Percentiles rank a stretch among this genome's conserved stretches.
Conservation (phyloP, 2,329 filamentous ascomycete genomes). For the Seiridium unicorne region DNA sequence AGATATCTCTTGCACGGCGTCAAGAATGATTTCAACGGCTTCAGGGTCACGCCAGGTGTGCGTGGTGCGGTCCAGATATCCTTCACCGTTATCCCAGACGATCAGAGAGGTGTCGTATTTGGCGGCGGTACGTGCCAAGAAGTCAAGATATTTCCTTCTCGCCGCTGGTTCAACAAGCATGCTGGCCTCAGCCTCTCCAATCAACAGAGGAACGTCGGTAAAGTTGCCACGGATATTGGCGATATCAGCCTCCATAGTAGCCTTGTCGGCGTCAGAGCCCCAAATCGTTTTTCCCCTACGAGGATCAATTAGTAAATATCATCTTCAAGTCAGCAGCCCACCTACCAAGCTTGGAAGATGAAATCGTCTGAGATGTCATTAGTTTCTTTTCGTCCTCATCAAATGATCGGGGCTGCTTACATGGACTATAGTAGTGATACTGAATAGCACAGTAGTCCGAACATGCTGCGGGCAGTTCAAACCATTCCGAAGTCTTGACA, state of each 20-base stretch:
- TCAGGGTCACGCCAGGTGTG: conserved; percentile 50
- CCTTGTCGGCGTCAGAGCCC: conserved; percentile 53
- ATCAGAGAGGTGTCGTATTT: conserved; percentile 49
- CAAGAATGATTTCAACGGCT: conserved; percentile 44
- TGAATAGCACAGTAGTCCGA: conserved; percentile 49
- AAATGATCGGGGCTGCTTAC: conserved; percentile 9
- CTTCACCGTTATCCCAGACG: conserved; percentile 59
- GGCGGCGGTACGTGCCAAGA: conserved; percentile 45
- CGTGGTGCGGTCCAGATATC: conserved; percentile 49
- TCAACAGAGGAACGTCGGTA: conserved; percentile 50
- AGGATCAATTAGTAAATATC: neutral
- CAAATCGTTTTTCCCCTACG: conserved; percentile 53
- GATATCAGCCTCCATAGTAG: conserved; percentile 47
- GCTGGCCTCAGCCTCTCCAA: conserved; percentile 57
- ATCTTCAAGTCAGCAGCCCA: neutral
- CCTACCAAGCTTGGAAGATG: conserved; percentile 40
- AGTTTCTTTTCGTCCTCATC: neutral
- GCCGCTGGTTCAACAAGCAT: conserved; percentile 51
- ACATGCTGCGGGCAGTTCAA: conserved; percentile 44
- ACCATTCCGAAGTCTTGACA: conserved; percentile 53
- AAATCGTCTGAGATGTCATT: conserved; percentile 34
- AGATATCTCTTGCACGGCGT: conserved; percentile 37
- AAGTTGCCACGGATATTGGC: conserved; percentile 52
- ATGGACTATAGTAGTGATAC: conserved; percentile 61
- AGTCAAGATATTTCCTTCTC: conserved; percentile 58